A percentile compares a stretch with the other conserved stretches of the same genome.
These are phyloP conservation scores for Xylaria venustula DNA, from an alignment of 495 filamentous ascomycete species.

Conservation along the genomic window DNA sequence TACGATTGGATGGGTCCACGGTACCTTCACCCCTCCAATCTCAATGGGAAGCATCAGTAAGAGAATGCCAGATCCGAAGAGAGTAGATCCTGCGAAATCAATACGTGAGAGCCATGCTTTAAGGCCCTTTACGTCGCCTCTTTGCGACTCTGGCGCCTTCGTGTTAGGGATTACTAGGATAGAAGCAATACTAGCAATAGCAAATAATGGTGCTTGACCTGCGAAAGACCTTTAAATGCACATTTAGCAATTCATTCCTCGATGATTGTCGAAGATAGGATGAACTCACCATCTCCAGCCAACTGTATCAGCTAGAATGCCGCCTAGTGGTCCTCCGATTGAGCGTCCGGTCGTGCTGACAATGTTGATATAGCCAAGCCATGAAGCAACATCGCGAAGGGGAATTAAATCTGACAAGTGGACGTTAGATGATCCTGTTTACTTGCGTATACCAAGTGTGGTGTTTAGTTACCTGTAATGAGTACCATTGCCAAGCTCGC, in stretches of 20 bases:
- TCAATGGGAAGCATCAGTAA: slow-evolving; percentile 56
- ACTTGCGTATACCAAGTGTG: not conserved
- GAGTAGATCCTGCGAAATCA: slow-evolving; percentile 45
- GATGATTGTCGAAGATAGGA: not conserved
- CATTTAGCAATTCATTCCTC: not conserved
- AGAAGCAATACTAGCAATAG: slow-evolving; percentile 52
- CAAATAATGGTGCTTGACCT: slow-evolving; percentile 56
- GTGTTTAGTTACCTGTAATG: slow-evolving; percentile 51
- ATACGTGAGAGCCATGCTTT: slow-evolving; percentile 45
- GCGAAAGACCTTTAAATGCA: slow-evolving; percentile 55
- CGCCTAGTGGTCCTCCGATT: slow-evolving; percentile 63
- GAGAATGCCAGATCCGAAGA: slow-evolving; percentile 50
- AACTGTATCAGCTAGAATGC: slow-evolving; percentile 61
- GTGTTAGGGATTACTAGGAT: slow-evolving; percentile 42
- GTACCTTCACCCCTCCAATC: slow-evolving; percentile 55
- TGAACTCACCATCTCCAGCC: slow-evolving; percentile 62
- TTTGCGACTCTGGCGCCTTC: not conserved
- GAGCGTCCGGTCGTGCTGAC: slow-evolving; percentile 62
- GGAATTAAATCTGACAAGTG: slow-evolving; percentile 55
- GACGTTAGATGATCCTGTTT: not conserved
- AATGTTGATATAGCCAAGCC: slow-evolving; percentile 66
- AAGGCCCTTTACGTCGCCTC: not conserved
- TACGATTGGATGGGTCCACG: slow-evolving; percentile 54
- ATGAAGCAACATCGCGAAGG: slow-evolving; percentile 63
- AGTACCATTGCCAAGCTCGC: slow-evolving; percentile 56